These are phyloP conservation scores for Penicillium bialowiezense DNA, from an alignment of 495 filamentous ascomycete genomes.

Conservation along the genomic window DNA sequence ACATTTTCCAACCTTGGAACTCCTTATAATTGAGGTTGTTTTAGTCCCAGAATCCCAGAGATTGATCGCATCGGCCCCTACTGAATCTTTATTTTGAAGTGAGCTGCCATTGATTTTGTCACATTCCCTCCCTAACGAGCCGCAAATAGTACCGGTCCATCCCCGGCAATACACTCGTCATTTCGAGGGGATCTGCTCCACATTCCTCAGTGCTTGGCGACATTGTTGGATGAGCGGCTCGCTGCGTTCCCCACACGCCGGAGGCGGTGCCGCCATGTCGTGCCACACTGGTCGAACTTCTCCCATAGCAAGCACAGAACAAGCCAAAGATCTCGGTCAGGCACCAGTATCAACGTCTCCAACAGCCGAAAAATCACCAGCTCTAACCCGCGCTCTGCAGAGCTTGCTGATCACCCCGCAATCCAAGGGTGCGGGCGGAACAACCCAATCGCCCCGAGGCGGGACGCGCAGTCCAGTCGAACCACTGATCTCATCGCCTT, in stretches of 20 bases:
- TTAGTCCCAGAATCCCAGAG: too few relatives aligned
- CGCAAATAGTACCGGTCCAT: conserved; percentile 1
- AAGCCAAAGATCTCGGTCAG: neutral
- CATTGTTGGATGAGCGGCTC: conserved; percentile 17
- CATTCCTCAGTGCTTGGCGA: conserved; percentile 14
- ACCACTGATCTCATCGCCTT: conserved; percentile 24
- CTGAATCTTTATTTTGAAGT: neutral
- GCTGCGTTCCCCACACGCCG: conserved; percentile 28
- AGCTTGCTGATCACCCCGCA: conserved; percentile 26
- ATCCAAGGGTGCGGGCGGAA: conserved; percentile 42
- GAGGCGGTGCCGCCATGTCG: conserved; percentile 30
- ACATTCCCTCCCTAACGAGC: conserved; percentile 7
- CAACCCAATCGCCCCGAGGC: conserved; percentile 15
- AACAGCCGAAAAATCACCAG: conserved; percentile 1
- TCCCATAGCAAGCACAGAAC: conserved; percentile 53
- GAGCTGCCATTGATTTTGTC: neutral
- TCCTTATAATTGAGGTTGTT: too few relatives aligned
- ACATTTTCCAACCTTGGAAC: neutral
- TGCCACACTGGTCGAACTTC: conserved; percentile 20
- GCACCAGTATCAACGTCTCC: neutral
- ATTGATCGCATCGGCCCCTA: too few relatives aligned
- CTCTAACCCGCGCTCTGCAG: conserved; percentile 16
- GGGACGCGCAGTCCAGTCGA: conserved; percentile 17
- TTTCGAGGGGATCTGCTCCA: conserved; percentile 24
- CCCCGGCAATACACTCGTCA: conserved; percentile 11